Evolutionary conservation across 352 stramenopile genomes (phyloP).

Genomic region (Pythium graminicola): DNA sequence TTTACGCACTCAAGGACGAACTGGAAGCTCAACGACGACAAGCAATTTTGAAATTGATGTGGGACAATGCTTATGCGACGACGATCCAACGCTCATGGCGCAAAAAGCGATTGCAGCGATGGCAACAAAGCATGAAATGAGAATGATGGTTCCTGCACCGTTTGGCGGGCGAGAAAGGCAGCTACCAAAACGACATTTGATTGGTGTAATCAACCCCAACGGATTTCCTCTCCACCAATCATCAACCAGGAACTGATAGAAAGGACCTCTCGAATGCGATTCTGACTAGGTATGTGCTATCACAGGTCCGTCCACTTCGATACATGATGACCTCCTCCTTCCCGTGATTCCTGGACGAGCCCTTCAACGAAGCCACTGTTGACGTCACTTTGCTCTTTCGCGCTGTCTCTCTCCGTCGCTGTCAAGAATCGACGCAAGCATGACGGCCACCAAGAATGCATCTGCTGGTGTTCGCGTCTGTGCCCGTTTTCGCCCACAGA

Average conservation of each 20-base stretch:
- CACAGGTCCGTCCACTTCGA: constrained; percentile 7
- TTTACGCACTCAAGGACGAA: constrained; percentile 55
- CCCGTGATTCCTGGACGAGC: not conserved
- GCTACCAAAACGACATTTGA: not conserved
- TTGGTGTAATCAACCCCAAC: not conserved
- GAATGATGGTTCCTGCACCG: constrained; percentile 11
- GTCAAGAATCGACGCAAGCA: not conserved
- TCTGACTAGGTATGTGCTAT: not conserved
- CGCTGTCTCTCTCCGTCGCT: not conserved
- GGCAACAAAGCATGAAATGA: not conserved
- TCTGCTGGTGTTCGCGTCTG: constrained; percentile 58
- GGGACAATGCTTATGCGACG: constrained; percentile 65
- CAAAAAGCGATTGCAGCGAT: constrained; percentile 5
- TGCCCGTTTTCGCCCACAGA: constrained; percentile 69
- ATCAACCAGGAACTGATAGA: not conserved
- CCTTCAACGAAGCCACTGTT: constrained; percentile 2
- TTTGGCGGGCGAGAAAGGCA: constrained; percentile 2
- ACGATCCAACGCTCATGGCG: constrained; percentile 62
- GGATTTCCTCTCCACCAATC: constrained; percentile 3
- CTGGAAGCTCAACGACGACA: constrained; percentile 52
- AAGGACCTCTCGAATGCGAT: constrained; percentile 10
- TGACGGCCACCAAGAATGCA: constrained; percentile 7
- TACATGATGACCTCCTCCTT: not conserved
- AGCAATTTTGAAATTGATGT: constrained; percentile 51
- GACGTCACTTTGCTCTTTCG: not conserved